Conservation (phyloP, 805 yeast species). For the Hermanozyma aechmeae region DNA sequence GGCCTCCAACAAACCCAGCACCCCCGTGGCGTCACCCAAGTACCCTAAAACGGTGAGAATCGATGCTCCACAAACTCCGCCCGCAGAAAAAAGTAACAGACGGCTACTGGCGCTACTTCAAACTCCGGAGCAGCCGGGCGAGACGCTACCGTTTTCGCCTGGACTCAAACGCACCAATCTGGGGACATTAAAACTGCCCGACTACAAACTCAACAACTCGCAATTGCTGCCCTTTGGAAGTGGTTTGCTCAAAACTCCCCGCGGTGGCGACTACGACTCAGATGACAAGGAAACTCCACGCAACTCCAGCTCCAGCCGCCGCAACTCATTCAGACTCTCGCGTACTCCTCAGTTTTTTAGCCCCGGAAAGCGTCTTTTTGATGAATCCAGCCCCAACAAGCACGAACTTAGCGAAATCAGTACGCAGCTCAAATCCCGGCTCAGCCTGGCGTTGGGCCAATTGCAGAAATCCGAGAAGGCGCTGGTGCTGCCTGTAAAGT, state of each 20-base stretch:
- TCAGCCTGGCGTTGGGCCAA: constrained; percentile 32
- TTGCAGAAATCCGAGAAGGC: constrained; percentile 17
- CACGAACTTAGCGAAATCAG: constrained; percentile 32
- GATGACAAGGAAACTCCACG: constrained; percentile 16
- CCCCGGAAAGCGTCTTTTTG: constrained; percentile 29
- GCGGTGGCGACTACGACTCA: constrained; percentile 20
- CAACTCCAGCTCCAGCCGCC: constrained; percentile 1
- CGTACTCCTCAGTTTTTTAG: constrained; percentile 33
- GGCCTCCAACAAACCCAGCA: constrained; percentile 20
- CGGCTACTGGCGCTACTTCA: constrained; percentile 22
- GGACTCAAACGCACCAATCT: constrained; percentile 26
- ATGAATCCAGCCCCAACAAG: constrained; percentile 14
- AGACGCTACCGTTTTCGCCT: constrained; percentile 28
- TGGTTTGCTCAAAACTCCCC: constrained; percentile 22
- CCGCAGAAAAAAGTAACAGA: constrained; percentile 11
- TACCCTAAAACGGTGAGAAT: constrained; percentile 11
- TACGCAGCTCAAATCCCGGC: constrained; percentile 24
- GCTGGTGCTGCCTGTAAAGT: constrained; percentile 8
- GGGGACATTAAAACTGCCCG: constrained; percentile 25
- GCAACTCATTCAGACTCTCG: constrained; percentile 21
- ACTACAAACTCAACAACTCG: constrained; percentile 15
- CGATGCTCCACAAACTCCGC: constrained; percentile 22
- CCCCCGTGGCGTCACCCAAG: constrained; percentile 29
- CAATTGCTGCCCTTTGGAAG: constrained; percentile 20
- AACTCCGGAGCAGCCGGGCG: constrained; percentile 26